These are phyloP conservation scores for Chaetomium cochliodes DNA, from an alignment of 495 filamentous ascomycete species.

Conservation along the genomic window DNA sequence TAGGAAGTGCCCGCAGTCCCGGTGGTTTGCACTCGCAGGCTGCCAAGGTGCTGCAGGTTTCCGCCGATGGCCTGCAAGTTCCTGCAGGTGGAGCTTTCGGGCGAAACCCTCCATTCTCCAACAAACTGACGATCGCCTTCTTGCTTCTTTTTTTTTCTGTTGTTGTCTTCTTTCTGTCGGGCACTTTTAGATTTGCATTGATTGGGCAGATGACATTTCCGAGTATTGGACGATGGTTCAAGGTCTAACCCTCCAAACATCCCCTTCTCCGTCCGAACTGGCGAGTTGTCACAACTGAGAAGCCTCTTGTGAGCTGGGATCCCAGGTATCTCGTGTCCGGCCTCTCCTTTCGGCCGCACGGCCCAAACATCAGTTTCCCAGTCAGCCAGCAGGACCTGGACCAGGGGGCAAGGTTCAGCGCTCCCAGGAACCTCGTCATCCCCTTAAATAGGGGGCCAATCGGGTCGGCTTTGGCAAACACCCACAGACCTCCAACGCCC, in stretches of 20 bases:
- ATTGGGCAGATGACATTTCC: background rate
- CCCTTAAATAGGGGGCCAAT: constrained; percentile 9
- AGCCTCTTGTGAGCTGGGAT: background rate
- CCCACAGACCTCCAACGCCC: background rate
- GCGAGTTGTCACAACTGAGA: background rate
- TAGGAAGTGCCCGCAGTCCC: background rate
- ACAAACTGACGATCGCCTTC: background rate
- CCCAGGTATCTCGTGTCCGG: background rate
- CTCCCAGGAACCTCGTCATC: background rate
- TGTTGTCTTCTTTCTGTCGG: background rate
- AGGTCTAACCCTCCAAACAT: background rate
- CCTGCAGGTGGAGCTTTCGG: background rate
- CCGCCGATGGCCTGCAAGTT: constrained; percentile 3
- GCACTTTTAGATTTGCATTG: background rate
- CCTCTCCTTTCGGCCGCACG: constrained; percentile 32
- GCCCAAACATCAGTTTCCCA: constrained; percentile 9
- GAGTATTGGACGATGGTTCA: background rate
- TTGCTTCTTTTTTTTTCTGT: constrained; percentile 4
- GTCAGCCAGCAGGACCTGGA: background rate
- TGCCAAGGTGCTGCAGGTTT: constrained; percentile 8
- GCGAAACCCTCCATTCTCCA: background rate
- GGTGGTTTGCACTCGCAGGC: background rate
- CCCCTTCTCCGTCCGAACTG: background rate
- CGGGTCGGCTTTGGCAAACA: background rate
- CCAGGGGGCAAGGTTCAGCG: constrained; percentile 10